A percentile compares a stretch with the other conserved stretches of the same genome.
Conservation (phyloP, 176 grass and related monocot species). For the Aechmea fasciata region DNA sequence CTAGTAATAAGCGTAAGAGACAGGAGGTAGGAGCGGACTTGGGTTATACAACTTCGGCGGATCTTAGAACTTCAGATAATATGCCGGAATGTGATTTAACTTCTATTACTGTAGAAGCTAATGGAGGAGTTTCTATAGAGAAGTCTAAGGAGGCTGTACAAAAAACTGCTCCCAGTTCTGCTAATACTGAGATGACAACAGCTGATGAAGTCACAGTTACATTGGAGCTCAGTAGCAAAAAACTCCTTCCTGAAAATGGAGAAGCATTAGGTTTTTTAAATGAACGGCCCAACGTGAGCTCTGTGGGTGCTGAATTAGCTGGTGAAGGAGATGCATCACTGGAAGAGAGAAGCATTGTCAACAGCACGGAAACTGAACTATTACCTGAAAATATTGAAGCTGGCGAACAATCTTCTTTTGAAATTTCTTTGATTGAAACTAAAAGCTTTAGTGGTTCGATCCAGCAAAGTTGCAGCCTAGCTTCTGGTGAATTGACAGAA, state of each 20-base stretch:
- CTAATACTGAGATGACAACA: background rate
- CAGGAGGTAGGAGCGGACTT: background rate
- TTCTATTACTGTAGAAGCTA: too few species aligned
- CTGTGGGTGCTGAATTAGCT: background rate
- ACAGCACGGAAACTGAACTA: too few species aligned
- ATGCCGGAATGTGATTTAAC: too few species aligned
- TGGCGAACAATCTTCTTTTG: background rate
- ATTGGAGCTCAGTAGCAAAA: background rate
- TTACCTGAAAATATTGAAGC: background rate
- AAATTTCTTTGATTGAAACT: background rate
- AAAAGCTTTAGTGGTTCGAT: background rate
- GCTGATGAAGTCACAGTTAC: background rate
- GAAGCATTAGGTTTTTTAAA: too few species aligned
- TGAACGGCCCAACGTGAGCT: too few species aligned
- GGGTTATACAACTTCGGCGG: background rate
- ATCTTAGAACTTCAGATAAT: background rate
- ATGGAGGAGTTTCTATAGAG: background rate
- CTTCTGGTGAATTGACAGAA: background rate
- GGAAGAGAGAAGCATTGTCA: too few species aligned
- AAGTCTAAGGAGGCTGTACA: background rate
- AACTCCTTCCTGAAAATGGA: background rate
- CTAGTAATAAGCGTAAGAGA: background rate
- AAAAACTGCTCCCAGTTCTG: background rate
- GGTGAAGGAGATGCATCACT: too few species aligned
- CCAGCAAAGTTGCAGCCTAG: background rate